Percentiles rank a stretch among this genome's conserved stretches.
Evolutionary conservation across 345 rosid genomes (phyloP).

Genomic region (Pistacia atlantica): DNA sequence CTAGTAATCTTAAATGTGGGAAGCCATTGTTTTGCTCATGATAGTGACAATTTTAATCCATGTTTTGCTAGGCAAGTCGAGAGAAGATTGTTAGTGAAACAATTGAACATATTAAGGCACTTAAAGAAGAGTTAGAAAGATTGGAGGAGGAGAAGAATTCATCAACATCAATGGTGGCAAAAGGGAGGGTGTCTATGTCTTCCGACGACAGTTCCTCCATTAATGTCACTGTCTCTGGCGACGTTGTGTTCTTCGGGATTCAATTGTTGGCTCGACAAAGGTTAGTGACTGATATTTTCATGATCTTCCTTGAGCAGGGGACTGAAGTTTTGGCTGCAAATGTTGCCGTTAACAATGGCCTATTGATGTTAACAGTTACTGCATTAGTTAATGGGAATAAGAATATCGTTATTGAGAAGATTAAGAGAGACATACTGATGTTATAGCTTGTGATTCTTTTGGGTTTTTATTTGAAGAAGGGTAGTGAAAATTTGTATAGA

Average conservation of each 20-base stretch:
- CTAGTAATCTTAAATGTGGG: too few species aligned
- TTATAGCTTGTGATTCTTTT: neutral
- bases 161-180: slow-evolving; percentile 5
- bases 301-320: slow-evolving; percentile 6
- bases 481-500: neutral
- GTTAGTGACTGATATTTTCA: slow-evolving; percentile 17
- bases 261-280: neutral
- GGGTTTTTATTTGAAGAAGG: neutral
- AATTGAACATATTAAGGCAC: slow-evolving; percentile 6
- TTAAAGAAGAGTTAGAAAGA: slow-evolving; percentile 6
- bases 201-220: slow-evolving; percentile 4
- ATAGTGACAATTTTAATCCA: neutral
- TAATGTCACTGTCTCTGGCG: slow-evolving; percentile 8
- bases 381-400: slow-evolving; percentile 1
- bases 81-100: slow-evolving; percentile 13
- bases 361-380: slow-evolving; percentile 12
- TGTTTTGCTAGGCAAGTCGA: slow-evolving; percentile 11
- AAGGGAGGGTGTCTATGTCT: slow-evolving; percentile 4
- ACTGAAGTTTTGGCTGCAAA: slow-evolving; percentile 23
- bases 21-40: too few species aligned
- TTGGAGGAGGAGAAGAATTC: slow-evolving; percentile 16
- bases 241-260: slow-evolving; percentile 16
- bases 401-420: slow-evolving; percentile 1
- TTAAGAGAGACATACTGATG: slow-evolving; percentile 9
- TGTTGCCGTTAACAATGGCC: slow-evolving; percentile 18